phyloP scores from a whole-genome alignment of 2,329 filamentous ascomycete genomes.

The Elsinoe ampelina region DNA sequence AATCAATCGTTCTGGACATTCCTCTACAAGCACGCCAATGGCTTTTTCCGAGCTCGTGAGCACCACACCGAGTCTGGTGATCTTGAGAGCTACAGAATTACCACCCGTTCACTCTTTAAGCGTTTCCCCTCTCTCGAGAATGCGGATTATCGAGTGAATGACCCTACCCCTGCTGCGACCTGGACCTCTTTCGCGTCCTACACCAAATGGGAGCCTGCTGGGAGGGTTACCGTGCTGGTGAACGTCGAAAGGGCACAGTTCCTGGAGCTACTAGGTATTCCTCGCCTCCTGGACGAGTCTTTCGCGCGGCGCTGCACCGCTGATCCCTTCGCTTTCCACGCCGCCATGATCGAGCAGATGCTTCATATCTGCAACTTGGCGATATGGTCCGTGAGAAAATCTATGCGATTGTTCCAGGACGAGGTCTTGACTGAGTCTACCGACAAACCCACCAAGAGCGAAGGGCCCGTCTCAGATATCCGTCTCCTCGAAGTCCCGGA shows the following conservation, averaged over 20 bases:
- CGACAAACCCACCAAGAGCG: too few relatives aligned
- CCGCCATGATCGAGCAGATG: background rate
- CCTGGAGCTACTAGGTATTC: too few relatives aligned
- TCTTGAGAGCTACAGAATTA: background rate
- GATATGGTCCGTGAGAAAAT: conserved; percentile 13
- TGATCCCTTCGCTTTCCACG: background rate
- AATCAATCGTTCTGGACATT: background rate
- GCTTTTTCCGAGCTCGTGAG: background rate
- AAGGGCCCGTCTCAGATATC: too few relatives aligned
- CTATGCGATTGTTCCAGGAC: conserved; percentile 13
- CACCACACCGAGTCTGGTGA: background rate
- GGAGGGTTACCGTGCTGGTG: too few relatives aligned
- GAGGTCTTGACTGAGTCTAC: too few relatives aligned
- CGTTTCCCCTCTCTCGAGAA: background rate
- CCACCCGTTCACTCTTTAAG: background rate
- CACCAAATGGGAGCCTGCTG: too few relatives aligned
- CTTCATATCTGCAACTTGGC: background rate
- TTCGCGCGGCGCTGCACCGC: background rate
- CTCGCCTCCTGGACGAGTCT: too few relatives aligned
- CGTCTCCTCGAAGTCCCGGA: conserved; percentile 16
- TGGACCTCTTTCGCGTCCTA: too few relatives aligned
- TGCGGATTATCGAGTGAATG: background rate
- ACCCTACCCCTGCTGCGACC: too few relatives aligned
- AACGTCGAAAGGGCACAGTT: too few relatives aligned
- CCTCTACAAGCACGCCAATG: background rate